phyloP scores from a whole-genome alignment of 2,329 filamentous ascomycete species.

The Curvularia lunata region DNA sequence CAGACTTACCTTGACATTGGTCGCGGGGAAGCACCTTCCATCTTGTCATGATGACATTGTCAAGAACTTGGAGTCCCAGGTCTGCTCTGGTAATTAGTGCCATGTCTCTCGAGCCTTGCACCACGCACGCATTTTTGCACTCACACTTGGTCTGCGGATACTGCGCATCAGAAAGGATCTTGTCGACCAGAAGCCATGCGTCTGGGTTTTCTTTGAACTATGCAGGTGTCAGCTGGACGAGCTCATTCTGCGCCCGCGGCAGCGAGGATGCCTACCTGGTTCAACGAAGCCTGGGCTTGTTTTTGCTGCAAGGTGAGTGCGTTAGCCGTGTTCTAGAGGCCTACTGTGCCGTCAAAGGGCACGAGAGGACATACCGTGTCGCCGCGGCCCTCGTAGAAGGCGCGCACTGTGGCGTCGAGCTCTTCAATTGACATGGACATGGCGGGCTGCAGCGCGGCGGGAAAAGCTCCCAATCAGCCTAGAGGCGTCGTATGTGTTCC shows the following conservation, averaged over 20 bases:
- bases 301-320: constrained; percentile 74
- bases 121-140: constrained; percentile 36
- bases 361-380: constrained; percentile 71
- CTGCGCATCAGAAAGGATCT: constrained; percentile 90
- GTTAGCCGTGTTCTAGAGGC: constrained; percentile 48
- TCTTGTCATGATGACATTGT: constrained; percentile 97
- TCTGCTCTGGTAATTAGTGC: constrained; percentile 62
- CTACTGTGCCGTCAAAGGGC: neutral
- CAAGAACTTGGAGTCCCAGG: constrained; percentile 92
- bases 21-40: constrained; percentile 98
- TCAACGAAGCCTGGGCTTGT: constrained; percentile 88
- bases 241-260: constrained; percentile 9
- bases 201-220: constrained; percentile 99
- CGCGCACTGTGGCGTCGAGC: constrained; percentile 93
- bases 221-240: constrained; percentile 27
- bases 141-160: constrained; percentile 96
- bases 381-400: constrained; percentile 96
- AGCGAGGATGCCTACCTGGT: constrained; percentile 70
- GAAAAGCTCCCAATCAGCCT: constrained; percentile 46
- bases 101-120: constrained; percentile 22
- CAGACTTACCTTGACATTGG: constrained; percentile 84
- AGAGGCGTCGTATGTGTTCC: constrained; percentile 25
- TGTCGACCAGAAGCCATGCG: constrained; percentile 95
- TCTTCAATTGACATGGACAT: constrained; percentile 83
- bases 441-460: constrained; percentile 42